Evolutionary conservation across 192 early-diverging fungal species (phyloP), one percentile per base, ranked within the genome.

Genomic region (Pilaira anomala): DNA sequence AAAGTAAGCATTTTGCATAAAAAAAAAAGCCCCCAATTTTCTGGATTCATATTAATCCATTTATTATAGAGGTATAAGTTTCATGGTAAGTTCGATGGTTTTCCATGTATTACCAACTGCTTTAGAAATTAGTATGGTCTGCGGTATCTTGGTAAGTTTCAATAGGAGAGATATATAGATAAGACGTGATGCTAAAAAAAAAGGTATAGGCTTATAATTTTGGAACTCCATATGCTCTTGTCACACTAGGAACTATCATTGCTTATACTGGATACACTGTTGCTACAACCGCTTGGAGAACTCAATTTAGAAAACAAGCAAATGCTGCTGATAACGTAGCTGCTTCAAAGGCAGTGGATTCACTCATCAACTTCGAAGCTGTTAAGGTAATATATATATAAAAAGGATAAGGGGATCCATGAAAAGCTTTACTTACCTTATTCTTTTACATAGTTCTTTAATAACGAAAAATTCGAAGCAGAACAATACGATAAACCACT

Each of bases 261-360:
- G 78, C 80, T n/a, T 99, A 94, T 65, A 83, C 91, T 19, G 85
- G 71, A 14, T 94, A 98, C 57, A 96, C 95, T 0, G 76, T 97
- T 41, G 85, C 79, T 7, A 91, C 96, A 4, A 99, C 97, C 7
- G 79, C 87, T 42, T 99, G 97, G 80, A 76, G 78, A 60, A 88
- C 87, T 36, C 79, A 85, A 69, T 88, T 91, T 76, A 87, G 97
- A 25, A 88, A 88, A 46, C 78, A 93, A 50, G 97, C 97, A 82
- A 99, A 99, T 70, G 78, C 84, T 22, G 96, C 97, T 13, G 97
- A 99, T 67, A 99, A 98, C 72, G 75, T 88, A 71, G 97, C 95
- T 5, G 96, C 97, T 0, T 88, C 93, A 7, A 85, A 88, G 4
- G 94, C 95, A 6, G 94, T 97, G 0, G 97, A 99, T 68, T 94